A percentile compares a stretch with the other conserved stretches of the same genome.
phyloP scores from a whole-genome alignment of 257 asterid genomes.

The Linaria vulgaris region DNA sequence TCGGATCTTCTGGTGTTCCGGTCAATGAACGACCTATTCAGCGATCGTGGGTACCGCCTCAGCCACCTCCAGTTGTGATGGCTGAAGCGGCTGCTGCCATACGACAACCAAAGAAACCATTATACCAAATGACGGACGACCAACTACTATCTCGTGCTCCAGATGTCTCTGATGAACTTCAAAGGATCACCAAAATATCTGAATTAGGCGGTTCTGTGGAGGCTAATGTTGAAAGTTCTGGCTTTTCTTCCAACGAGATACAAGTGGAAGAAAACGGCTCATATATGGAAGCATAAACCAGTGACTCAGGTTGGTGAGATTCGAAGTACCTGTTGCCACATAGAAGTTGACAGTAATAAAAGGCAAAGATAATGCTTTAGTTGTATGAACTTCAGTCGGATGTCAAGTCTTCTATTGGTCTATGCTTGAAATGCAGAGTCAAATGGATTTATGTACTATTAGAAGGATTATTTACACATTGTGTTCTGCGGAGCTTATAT shows the following conservation, averaged over 20 bases:
- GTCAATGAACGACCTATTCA: slow-evolving; percentile 45
- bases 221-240: slow-evolving; percentile 42
- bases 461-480: not conserved
- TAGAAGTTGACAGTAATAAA: slow-evolving; percentile 16
- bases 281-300: slow-evolving; percentile 32
- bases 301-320: too few relatives aligned
- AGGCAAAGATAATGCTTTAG: slow-evolving; percentile 10
- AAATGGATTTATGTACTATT: slow-evolving; percentile 10
- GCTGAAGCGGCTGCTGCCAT: slow-evolving; percentile 95
- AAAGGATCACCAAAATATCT: slow-evolving; percentile 62
- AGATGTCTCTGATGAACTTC: slow-evolving; percentile 59
- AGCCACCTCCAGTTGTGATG: slow-evolving; percentile 90
- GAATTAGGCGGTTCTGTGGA: slow-evolving; percentile 67
- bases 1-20: slow-evolving; percentile 32
- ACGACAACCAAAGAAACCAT: slow-evolving; percentile 80
- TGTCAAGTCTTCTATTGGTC: slow-evolving; percentile 9
- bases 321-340: too few relatives aligned
- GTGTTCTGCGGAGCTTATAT: slow-evolving; percentile 4
- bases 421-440: slow-evolving; percentile 4
- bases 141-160: slow-evolving; percentile 52
- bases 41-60: slow-evolving; percentile 91
- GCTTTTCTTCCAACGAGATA: slow-evolving; percentile 39
- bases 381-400: slow-evolving; percentile 2
- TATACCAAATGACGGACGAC: slow-evolving; percentile 57
- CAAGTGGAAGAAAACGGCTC: slow-evolving; percentile 45